Evolutionary conservation across 495 filamentous ascomycete genomes (phyloP).

Genomic region (Halenospora varia): DNA sequence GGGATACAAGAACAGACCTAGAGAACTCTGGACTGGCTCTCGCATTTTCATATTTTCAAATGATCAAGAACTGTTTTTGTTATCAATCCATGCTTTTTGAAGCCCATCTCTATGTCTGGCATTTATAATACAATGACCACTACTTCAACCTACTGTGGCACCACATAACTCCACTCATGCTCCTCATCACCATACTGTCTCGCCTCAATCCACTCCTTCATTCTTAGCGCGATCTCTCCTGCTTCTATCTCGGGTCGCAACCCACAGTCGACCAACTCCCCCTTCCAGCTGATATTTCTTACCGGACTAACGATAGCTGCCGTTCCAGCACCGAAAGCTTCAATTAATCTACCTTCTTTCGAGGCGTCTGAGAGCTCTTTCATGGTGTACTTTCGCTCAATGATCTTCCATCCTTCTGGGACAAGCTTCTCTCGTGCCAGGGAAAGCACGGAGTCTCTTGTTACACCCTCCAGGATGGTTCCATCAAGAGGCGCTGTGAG

Average conservation of each 20-base stretch:
- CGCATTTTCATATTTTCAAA: no score
- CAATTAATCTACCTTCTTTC: constrained; percentile 78
- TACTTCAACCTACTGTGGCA: constrained; percentile 10
- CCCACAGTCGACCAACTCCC: constrained; percentile 72
- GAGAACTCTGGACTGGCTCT: no score
- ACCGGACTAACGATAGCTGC: constrained; percentile 83
- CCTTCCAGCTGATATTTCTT: constrained; percentile 79
- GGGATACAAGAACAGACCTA: no score
- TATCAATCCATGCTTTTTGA: neutral
- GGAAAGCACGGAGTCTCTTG: constrained; percentile 77
- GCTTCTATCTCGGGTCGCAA: constrained; percentile 73
- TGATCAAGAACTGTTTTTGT: neutral
- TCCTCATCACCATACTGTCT: constrained; percentile 93
- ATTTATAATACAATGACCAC: neutral
- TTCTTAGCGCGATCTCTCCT: constrained; percentile 73
- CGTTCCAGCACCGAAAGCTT: constrained; percentile 91
- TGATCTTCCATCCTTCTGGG: constrained; percentile 83
- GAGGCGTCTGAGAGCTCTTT: constrained; percentile 72
- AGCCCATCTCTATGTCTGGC: neutral
- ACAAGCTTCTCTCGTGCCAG: constrained; percentile 78
- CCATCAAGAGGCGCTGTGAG: constrained; percentile 92
- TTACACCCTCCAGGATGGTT: constrained; percentile 95
- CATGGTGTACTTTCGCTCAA: constrained; percentile 89
- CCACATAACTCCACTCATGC: constrained; percentile 70
- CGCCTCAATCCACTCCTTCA: constrained; percentile 95